Evolutionary conservation across 1,284 basidiomycete species (phyloP).

Genomic region (Microstroma glucosiphilum): DNA sequence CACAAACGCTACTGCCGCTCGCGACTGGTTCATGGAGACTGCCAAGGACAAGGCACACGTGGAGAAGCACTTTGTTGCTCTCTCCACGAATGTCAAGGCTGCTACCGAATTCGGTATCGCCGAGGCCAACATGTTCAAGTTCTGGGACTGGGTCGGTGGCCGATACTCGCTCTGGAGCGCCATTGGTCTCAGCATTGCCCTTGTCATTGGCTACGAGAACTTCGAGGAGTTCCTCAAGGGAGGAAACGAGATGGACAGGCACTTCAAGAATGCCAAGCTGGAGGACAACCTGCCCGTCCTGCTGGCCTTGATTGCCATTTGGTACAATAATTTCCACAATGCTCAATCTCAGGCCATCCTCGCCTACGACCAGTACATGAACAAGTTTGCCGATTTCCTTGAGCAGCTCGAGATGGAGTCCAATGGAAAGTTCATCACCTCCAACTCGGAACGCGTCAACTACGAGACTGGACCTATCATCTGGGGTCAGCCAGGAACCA

Average conservation of each 20-base stretch:
- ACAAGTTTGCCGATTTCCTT: constrained; percentile 99
- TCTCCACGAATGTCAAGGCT: constrained; percentile 89
- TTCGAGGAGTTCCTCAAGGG: constrained; percentile 84
- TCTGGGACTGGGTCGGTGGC: constrained; percentile 99
- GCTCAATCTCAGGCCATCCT: constrained; percentile 89
- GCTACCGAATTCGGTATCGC: constrained; percentile 93
- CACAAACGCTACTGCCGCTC: constrained; percentile 89
- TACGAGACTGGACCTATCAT: constrained; percentile 98
- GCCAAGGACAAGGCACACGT: constrained; percentile 75
- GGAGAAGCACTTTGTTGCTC: constrained; percentile 97
- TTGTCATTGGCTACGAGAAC: constrained; percentile 88
- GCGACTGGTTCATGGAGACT: constrained; percentile 82
- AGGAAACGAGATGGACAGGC: constrained; percentile 94
- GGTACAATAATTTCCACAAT: constrained; percentile 98
- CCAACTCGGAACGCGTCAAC: constrained; percentile 80
- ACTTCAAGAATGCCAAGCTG: constrained; percentile 81
- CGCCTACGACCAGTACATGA: constrained; percentile 96
- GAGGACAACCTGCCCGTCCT: constrained; percentile 89
- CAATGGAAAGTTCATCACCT: constrained; percentile 94
- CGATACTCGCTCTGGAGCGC: constrained; percentile 98
- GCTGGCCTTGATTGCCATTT: constrained; percentile 83
- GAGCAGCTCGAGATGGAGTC: constrained; percentile 99
- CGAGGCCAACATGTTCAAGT: constrained; percentile 93
- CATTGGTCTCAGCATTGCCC: constrained; percentile 87
- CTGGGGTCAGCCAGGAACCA: constrained; percentile 96